Evolutionary conservation across 371 early-diverging fungal genomes (phyloP).

Genomic region (Mucor saturninus): DNA sequence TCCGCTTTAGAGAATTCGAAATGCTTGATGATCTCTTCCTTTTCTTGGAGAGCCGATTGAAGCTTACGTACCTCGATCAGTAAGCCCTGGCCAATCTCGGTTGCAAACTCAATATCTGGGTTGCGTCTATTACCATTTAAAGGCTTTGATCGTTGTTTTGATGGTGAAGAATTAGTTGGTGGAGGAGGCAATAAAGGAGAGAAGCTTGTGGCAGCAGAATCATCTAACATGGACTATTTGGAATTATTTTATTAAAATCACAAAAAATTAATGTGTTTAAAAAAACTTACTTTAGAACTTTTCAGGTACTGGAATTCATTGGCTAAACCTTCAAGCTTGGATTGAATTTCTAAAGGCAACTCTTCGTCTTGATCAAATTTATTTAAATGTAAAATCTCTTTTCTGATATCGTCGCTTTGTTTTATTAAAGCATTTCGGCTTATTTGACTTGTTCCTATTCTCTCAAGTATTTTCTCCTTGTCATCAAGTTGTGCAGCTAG

Average conservation of each 20-base stretch:
- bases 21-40: constrained; percentile 66
- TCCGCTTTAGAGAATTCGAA: constrained; percentile 66
- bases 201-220: constrained; percentile 1
- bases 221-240: constrained; percentile 9
- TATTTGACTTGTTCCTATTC: constrained; percentile 22
- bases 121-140: constrained; percentile 45
- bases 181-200: constrained; percentile 40
- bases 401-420: constrained; percentile 19
- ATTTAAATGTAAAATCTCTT: constrained; percentile 17
- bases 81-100: constrained; percentile 59
- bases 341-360: constrained; percentile 18
- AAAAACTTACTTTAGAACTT: constrained; percentile 12
- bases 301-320: constrained; percentile 30
- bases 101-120: constrained; percentile 61
- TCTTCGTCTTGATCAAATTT: constrained; percentile 17
- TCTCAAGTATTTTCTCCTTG: constrained; percentile 20
- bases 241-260: not conserved
- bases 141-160: constrained; percentile 45
- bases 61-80: constrained; percentile 56
- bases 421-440: constrained; percentile 28
- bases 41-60: constrained; percentile 55
- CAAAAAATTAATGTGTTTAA: not conserved
- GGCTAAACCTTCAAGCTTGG: constrained; percentile 24
- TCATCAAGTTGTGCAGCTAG: constrained; percentile 19
- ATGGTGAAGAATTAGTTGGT: constrained; percentile 41